Conservation (phyloP, 441 rosid genomes). For the Breynia disticha region DNA sequence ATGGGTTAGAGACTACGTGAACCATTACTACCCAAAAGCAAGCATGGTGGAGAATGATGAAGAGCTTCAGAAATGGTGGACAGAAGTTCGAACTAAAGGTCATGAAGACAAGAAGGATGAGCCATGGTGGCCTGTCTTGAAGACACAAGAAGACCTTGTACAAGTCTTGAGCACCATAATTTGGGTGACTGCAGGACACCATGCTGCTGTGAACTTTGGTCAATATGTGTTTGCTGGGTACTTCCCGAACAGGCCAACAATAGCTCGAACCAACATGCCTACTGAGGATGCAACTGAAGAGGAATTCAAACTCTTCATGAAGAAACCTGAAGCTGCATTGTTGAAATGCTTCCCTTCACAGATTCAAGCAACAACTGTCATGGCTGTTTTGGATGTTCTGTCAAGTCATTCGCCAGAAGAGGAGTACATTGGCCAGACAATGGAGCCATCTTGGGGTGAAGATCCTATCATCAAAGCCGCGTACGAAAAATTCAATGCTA, state of each 20-base stretch:
- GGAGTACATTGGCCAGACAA: slow-evolving; percentile 44
- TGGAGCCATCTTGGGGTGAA: slow-evolving; percentile 36
- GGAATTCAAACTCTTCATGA: slow-evolving; percentile 24
- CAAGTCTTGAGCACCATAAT: slow-evolving; percentile 35
- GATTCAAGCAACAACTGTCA: slow-evolving; percentile 40
- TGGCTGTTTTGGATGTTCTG: slow-evolving; percentile 43
- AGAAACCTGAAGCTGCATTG: slow-evolving; percentile 29
- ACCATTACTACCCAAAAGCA: slow-evolving; percentile 30
- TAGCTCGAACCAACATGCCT: slow-evolving; percentile 40
- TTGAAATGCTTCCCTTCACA: slow-evolving; percentile 40
- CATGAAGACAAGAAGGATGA: slow-evolving; percentile 36
- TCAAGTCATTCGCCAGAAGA: slow-evolving; percentile 55
- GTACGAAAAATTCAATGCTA: not conserved
- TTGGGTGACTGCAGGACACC: slow-evolving; percentile 47
- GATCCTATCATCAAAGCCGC: slow-evolving; percentile 23
- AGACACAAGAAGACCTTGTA: slow-evolving; percentile 31
- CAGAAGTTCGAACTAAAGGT: slow-evolving; percentile 26
- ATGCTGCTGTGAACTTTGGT: no score
- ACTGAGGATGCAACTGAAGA: slow-evolving; percentile 29
- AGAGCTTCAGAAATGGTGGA: slow-evolving; percentile 45
- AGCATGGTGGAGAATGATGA: slow-evolving; percentile 15
- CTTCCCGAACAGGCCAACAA: slow-evolving; percentile 58
- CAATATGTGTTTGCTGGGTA: slow-evolving; percentile 53
- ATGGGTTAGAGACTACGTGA: slow-evolving; percentile 46
- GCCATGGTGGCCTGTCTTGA: slow-evolving; percentile 32